Evolutionary conservation across 108 stramenopile genomes (phyloP).

Genomic region (Epithemia pelagica): DNA sequence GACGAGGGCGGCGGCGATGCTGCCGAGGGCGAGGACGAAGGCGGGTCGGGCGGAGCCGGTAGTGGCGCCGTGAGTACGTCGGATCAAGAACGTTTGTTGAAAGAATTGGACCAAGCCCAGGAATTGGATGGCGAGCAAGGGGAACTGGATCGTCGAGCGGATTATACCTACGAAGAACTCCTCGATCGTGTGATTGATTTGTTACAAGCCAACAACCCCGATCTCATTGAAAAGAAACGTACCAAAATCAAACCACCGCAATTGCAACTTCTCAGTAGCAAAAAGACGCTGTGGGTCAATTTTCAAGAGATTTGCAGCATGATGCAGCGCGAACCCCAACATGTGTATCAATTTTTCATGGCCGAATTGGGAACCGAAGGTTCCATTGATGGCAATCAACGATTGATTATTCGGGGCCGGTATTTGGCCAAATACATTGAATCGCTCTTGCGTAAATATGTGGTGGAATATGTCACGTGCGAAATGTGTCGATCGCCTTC

Average conservation of each 20-base stretch:
- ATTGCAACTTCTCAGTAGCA: slow-evolving; percentile 86
- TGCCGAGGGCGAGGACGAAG: slow-evolving; percentile 11
- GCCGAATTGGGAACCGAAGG: slow-evolving; percentile 99
- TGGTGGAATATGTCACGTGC: slow-evolving; percentile 99
- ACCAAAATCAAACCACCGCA: slow-evolving; percentile 96
- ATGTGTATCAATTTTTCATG: slow-evolving; percentile 99
- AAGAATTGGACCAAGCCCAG: slow-evolving; percentile 57
- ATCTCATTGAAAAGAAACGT: slow-evolving; percentile 95
- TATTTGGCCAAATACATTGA: slow-evolving; percentile 98
- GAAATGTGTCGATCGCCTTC: slow-evolving; percentile 97
- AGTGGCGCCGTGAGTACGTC: slow-evolving; percentile 26
- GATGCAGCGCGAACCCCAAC: slow-evolving; percentile 95
- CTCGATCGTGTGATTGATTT: slow-evolving; percentile 82
- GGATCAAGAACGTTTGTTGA: slow-evolving; percentile 57
- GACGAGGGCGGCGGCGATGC: slow-evolving; percentile 23
- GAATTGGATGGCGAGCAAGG: slow-evolving; percentile 44
- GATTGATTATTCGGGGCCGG: slow-evolving; percentile 94
- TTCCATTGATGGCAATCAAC: slow-evolving; percentile 97
- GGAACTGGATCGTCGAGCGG: slow-evolving; percentile 59
- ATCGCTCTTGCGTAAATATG: slow-evolving; percentile 95
- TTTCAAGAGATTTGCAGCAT: slow-evolving; percentile 98
- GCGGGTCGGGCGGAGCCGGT: neutral
- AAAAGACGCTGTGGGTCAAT: slow-evolving; percentile 98
- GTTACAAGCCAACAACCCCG: slow-evolving; percentile 94
- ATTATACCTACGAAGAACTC: slow-evolving; percentile 86